Evolutionary conservation across 306 rosid species (phyloP).

Genomic region (Spatholobus suberectus): DNA sequence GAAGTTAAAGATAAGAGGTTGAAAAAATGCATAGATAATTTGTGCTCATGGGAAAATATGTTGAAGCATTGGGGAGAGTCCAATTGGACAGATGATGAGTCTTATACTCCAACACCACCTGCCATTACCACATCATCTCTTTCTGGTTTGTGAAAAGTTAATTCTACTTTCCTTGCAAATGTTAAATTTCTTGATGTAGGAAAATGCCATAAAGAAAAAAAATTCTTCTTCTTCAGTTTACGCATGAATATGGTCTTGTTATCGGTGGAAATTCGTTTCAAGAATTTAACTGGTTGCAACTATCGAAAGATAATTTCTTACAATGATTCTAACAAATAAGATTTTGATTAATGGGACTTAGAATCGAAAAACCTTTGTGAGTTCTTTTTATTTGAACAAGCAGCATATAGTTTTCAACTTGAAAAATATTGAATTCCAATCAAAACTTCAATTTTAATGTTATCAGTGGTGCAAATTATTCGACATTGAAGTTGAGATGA

Average conservation of each 20-base stretch:
- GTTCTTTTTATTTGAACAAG: too few relatives aligned
- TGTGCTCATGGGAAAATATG: constrained; percentile 7
- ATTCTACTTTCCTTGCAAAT: neutral
- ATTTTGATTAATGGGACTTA: too few relatives aligned
- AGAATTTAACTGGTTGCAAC: too few relatives aligned
- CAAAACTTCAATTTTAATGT: too few relatives aligned
- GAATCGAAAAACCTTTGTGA: too few relatives aligned
- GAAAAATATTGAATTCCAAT: too few relatives aligned
- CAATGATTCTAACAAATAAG: too few relatives aligned
- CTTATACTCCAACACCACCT: constrained; percentile 7
- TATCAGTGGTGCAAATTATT: too few relatives aligned
- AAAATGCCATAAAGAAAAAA: neutral
- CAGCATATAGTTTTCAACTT: too few relatives aligned
- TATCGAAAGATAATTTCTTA: too few relatives aligned
- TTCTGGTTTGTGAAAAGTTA: neutral
- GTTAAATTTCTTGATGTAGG: neutral
- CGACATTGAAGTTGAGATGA: too few relatives aligned
- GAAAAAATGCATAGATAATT: constrained; percentile 9
- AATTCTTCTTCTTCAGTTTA: neutral
- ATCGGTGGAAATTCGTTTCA: too few relatives aligned
- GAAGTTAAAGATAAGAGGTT: neutral
- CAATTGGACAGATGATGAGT: constrained; percentile 1
- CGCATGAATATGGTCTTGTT: neutral
- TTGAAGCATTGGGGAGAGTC: constrained; percentile 17
- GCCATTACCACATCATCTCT: neutral